Percentiles rank a stretch among this genome's conserved stretches.
Evolutionary conservation across 2,329 filamentous ascomycete genomes (phyloP).

Genomic region (Metarhizium album): DNA sequence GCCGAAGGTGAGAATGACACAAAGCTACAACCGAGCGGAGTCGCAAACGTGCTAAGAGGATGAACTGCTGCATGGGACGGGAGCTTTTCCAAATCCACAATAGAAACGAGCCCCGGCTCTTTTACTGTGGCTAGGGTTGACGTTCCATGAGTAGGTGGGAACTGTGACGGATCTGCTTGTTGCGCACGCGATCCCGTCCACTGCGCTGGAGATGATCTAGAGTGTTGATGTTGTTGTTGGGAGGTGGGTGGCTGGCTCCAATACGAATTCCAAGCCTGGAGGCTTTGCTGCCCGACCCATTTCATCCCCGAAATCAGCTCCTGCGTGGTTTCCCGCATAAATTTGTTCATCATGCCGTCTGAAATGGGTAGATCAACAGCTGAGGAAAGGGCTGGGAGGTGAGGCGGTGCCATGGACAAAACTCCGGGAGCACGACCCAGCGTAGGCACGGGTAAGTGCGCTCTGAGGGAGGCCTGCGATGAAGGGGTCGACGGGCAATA

Average conservation of each 20-base stretch:
- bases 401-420: conserved; percentile 54
- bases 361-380: conserved; percentile 61
- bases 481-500: conserved; percentile 65
- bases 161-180: conserved; percentile 41
- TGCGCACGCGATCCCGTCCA: conserved; percentile 36
- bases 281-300: conserved; percentile 67
- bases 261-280: conserved; percentile 71
- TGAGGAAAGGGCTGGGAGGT: conserved; percentile 55
- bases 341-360: conserved; percentile 62
- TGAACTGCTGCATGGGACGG: conserved; percentile 41
- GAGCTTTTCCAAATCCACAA: conserved; percentile 59
- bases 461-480: conserved; percentile 59
- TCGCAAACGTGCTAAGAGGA: conserved; percentile 59
- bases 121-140: conserved; percentile 44
- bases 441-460: conserved; percentile 47
- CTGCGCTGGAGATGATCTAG: conserved; percentile 35
- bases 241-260: conserved; percentile 50
- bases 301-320: conserved; percentile 64
- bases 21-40: conserved; percentile 68
- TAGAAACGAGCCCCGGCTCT: conserved; percentile 64
- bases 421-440: conserved; percentile 45
- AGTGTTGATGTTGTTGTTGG: conserved; percentile 22
- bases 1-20: conserved; percentile 68
- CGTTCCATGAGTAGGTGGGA: conserved; percentile 58
- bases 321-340: conserved; percentile 70